Conservation (phyloP, 345 rosid genomes). For the Populus pruinosa region DNA sequence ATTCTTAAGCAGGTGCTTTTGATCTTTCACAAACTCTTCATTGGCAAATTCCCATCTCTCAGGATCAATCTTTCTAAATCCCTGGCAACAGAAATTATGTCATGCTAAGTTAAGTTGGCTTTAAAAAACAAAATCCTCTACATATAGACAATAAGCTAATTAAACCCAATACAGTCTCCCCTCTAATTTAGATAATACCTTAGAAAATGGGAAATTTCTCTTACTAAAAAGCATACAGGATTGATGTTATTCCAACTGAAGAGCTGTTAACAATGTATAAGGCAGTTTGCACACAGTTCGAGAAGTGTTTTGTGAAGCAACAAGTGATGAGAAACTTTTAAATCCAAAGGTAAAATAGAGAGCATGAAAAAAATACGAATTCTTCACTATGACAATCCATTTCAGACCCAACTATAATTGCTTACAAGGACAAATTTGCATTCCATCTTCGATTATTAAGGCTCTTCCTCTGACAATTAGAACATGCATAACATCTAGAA, state of each 20-base stretch:
- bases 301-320: background rate
- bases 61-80: slow-evolving; percentile 86
- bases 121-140: background rate
- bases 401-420: background rate
- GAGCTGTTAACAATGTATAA: background rate
- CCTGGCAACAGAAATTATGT: slow-evolving; percentile 40
- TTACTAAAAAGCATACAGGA: background rate
- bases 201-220: background rate
- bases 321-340: background rate
- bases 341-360: background rate
- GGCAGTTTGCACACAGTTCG: background rate
- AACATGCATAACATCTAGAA: background rate
- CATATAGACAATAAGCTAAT: background rate
- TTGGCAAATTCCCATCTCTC: slow-evolving; percentile 93
- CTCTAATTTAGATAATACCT: background rate
- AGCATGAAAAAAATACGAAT: background rate
- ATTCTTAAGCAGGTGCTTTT: slow-evolving; percentile 84
- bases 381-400: background rate
- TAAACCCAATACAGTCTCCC: background rate
- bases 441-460: background rate
- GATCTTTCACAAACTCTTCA: slow-evolving; percentile 80
- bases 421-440: background rate
- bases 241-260: background rate
- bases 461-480: background rate
- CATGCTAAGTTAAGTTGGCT: background rate